Evolutionary conservation across 345 rosid species (phyloP).

Genomic region (Streptanthus diversifolius): DNA sequence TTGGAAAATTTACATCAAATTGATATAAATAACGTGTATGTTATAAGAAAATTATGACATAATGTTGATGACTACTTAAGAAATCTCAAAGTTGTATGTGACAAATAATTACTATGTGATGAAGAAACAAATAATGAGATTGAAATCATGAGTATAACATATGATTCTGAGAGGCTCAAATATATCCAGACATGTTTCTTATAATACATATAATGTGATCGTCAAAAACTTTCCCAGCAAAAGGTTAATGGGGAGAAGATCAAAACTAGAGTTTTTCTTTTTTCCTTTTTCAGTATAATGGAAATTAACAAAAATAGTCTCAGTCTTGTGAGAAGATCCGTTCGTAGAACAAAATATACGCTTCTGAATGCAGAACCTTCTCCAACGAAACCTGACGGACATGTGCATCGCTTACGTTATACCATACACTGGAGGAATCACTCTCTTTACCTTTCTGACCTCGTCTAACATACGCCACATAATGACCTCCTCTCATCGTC

Average conservation of each 20-base stretch:
- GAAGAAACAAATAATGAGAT: too few relatives aligned
- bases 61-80: too few relatives aligned
- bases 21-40: too few relatives aligned
- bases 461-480: slow-evolving; percentile 79
- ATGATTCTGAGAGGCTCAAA: not conserved
- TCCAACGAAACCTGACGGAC: slow-evolving; percentile 68
- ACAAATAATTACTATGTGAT: too few relatives aligned
- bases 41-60: too few relatives aligned
- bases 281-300: slow-evolving; percentile 22
- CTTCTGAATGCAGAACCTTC: slow-evolving; percentile 76
- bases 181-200: slow-evolving; percentile 10
- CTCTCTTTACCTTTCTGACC: slow-evolving; percentile 37
- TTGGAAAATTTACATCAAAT: too few relatives aligned
- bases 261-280: slow-evolving; percentile 20
- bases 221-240: slow-evolving; percentile 24
- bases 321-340: slow-evolving; percentile 27
- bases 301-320: slow-evolving; percentile 19
- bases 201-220: slow-evolving; percentile 25
- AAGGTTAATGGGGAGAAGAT: slow-evolving; percentile 15
- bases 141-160: too few relatives aligned
- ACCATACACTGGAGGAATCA: slow-evolving; percentile 48
- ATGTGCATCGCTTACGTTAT: slow-evolving; percentile 61
- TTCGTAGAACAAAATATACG: slow-evolving; percentile 89
- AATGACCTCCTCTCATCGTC: slow-evolving; percentile 93
- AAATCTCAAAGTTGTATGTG: too few relatives aligned